phyloP scores from a whole-genome alignment of 2,329 filamentous ascomycete genomes.

The Neofusicoccum cordaticola region DNA sequence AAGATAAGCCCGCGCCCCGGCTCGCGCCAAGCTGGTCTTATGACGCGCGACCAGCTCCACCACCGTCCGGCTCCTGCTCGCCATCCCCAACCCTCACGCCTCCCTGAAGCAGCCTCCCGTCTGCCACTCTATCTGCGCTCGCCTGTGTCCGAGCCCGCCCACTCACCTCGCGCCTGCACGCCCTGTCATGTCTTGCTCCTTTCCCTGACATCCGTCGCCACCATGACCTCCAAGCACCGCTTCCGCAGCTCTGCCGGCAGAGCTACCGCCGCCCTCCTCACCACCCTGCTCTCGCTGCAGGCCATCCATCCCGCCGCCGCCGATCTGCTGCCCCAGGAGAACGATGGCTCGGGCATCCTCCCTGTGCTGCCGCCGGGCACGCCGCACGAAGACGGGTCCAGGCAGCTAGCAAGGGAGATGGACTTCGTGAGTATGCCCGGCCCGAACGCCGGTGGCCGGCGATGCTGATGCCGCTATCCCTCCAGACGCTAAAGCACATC shows the following conservation, averaged over 20 bases:
- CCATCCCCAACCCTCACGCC: not conserved
- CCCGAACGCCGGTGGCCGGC: slow-evolving; percentile 19
- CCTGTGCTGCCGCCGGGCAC: slow-evolving; percentile 20
- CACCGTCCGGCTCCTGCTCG: not conserved
- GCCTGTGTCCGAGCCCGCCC: too few species aligned
- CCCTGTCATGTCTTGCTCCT: slow-evolving; percentile 30
- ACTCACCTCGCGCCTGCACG: not conserved
- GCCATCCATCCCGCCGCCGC: slow-evolving; percentile 19
- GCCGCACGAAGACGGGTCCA: slow-evolving; percentile 19
- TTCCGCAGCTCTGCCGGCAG: slow-evolving; percentile 18
- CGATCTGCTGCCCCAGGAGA: not conserved
- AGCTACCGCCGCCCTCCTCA: slow-evolving; percentile 51
- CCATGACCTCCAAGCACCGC: slow-evolving; percentile 16
- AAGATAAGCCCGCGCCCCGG: not conserved
- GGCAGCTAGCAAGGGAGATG: slow-evolving; percentile 6
- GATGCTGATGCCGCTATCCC: slow-evolving; percentile 10
- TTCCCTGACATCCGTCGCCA: slow-evolving; percentile 22
- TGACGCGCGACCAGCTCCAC: not conserved
- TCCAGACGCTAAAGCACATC: slow-evolving; percentile 72
- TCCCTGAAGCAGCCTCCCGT: not conserved
- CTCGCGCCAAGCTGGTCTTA: not conserved
- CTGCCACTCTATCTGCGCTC: not conserved
- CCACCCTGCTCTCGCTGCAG: slow-evolving; percentile 66
- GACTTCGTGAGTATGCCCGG: slow-evolving; percentile 17
- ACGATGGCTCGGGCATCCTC: slow-evolving; percentile 21